These are phyloP conservation scores for Colletotrichum destructivum DNA, from an alignment of 2,329 filamentous ascomycete species.

Conservation along the genomic window DNA sequence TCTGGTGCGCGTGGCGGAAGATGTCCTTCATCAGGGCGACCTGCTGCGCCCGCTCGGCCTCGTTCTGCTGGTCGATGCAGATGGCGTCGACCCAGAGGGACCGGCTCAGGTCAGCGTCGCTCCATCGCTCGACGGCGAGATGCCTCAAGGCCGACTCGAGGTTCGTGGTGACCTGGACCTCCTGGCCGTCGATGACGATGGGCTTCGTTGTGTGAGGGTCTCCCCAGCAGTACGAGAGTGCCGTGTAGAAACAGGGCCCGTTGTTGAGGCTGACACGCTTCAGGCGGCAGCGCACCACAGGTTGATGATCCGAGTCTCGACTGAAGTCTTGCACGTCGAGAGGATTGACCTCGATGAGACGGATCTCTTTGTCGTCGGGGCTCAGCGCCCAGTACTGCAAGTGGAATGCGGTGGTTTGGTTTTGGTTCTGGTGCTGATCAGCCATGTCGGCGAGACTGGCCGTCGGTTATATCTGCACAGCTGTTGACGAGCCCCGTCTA, in stretches of 20 bases:
- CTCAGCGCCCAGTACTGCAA: background rate
- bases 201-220: background rate
- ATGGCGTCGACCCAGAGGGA: constrained; percentile 27
- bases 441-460: background rate
- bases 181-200: background rate
- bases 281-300: constrained; percentile 6
- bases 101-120: background rate
- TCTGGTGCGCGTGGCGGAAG: background rate
- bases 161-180: constrained; percentile 9
- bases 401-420: background rate
- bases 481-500: background rate
- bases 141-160: constrained; percentile 11
- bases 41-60: constrained; percentile 6
- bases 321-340: background rate
- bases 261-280: constrained; percentile 5
- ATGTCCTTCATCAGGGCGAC: constrained; percentile 13
- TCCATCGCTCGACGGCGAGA: background rate
- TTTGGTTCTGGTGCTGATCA: background rate
- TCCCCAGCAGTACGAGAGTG: constrained; percentile 24
- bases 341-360: constrained; percentile 14
- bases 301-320: background rate
- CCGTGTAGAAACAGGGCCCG: background rate
- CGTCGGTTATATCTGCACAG: background rate
- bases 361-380: background rate
- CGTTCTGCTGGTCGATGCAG: constrained; percentile 18